phyloP scores from a whole-genome alignment of 2,329 filamentous ascomycete species.

The Chaetomium strumarium region DNA sequence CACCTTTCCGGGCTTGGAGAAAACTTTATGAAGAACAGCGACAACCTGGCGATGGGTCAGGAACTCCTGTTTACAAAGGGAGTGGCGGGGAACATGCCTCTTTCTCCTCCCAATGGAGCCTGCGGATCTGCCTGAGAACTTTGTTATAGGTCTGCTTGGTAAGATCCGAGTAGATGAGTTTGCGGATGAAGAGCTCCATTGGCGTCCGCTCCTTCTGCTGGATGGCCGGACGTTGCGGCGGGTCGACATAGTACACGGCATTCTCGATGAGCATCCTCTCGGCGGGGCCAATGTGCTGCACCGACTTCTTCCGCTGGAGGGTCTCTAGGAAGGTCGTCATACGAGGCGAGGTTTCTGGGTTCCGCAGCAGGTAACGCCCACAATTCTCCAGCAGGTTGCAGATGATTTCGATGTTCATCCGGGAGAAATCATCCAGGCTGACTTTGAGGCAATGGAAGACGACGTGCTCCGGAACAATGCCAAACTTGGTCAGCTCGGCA shows the following conservation, averaged over 20 bases:
- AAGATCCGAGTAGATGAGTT: constrained; percentile 88
- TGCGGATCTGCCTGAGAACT: constrained; percentile 87
- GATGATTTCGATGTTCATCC: constrained; percentile 99
- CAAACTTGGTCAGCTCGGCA: constrained; percentile 95
- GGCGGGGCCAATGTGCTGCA: constrained; percentile 89
- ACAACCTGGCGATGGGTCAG: constrained; percentile 28
- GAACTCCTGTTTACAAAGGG: neutral
- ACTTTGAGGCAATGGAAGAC: constrained; percentile 99
- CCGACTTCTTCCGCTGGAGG: constrained; percentile 88
- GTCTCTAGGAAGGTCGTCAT: constrained; percentile 95
- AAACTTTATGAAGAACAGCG: constrained; percentile 68
- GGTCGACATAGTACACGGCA: constrained; percentile 95
- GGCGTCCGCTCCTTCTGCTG: constrained; percentile 95
- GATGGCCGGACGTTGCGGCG: constrained; percentile 86
- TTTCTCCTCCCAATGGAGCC: constrained; percentile 93
- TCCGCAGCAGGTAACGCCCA: constrained; percentile 86
- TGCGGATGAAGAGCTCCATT: constrained; percentile 86
- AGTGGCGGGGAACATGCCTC: constrained; percentile 48
- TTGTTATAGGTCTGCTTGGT: constrained; percentile 92
- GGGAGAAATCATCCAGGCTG: constrained; percentile 92
- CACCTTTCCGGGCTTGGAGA: constrained; percentile 93
- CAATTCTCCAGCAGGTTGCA: constrained; percentile 95
- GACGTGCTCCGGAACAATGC: constrained; percentile 94
- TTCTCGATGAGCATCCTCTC: constrained; percentile 99
- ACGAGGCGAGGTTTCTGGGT: constrained; percentile 83